These are phyloP conservation scores for Vigna unguiculata DNA, from an alignment of 306 rosid genomes.

Conservation along the genomic window DNA sequence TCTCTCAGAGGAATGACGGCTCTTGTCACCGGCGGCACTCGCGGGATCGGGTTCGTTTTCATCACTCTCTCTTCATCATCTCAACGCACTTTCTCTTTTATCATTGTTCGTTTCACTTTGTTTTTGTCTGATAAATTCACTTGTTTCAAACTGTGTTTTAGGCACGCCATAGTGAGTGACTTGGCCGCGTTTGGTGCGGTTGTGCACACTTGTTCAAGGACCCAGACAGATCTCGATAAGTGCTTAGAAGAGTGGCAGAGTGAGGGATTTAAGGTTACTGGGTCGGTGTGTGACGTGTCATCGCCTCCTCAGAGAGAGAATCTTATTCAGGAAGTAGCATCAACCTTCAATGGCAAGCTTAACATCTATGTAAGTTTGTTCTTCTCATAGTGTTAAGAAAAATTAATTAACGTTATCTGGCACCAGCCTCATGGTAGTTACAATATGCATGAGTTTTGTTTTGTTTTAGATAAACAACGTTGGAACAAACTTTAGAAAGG, in stretches of 20 bases:
- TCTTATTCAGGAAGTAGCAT: conserved; percentile 60
- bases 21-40: conserved; percentile 93
- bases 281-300: conserved; percentile 78
- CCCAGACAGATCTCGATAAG: conserved; percentile 64
- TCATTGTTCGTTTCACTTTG: background rate
- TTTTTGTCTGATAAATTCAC: background rate
- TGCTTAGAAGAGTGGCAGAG: conserved; percentile 73
- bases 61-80: conserved; percentile 2
- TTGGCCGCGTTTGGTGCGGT: conserved; percentile 75
- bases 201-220: conserved; percentile 83
- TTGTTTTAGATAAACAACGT: conserved; percentile 74
- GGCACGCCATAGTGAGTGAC: conserved; percentile 86
- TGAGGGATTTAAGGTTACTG: conserved; percentile 65
- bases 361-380: conserved; percentile 63
- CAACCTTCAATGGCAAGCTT: conserved; percentile 66
- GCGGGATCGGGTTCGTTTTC: conserved; percentile 75
- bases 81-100: background rate
- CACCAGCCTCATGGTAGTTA: no score
- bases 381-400: no score
- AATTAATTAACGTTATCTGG: no score
- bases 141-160: background rate
- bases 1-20: conserved; percentile 78
- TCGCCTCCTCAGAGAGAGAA: conserved; percentile 62
- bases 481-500: conserved; percentile 80
- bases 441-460: conserved; percentile 24